Conservation (phyloP, 2,329 filamentous ascomycete genomes). For the Tricladium varicosporioides region DNA sequence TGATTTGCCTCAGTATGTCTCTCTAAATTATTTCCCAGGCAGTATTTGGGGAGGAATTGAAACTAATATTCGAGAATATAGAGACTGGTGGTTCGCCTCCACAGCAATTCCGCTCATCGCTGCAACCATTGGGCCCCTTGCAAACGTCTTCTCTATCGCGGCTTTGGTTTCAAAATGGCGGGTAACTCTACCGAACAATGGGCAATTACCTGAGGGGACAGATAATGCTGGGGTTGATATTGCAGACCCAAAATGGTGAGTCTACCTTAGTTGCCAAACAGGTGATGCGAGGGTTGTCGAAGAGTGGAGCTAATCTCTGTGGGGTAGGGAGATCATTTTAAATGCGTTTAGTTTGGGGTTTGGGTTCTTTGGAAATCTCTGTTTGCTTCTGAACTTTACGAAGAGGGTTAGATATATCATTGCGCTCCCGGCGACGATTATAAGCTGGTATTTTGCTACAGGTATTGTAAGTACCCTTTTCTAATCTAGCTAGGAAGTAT, state of each 20-base stretch:
- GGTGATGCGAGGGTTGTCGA: neutral
- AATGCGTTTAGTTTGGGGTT: conserved; percentile 63
- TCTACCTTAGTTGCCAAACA: neutral
- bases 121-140: conserved; percentile 67
- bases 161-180: conserved; percentile 66
- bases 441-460: conserved; percentile 64
- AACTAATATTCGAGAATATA: conserved; percentile 14
- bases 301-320: too few relatives aligned
- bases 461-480: conserved; percentile 52
- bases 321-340: conserved; percentile 53
- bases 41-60: neutral
- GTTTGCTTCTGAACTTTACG: conserved; percentile 69
- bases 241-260: conserved; percentile 59
- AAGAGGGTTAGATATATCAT: conserved; percentile 63
- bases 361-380: conserved; percentile 65
- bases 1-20: conserved; percentile 34
- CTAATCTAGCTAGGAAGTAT: conserved; percentile 42
- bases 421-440: conserved; percentile 64
- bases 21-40: neutral
- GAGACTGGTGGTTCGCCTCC: conserved; percentile 41
- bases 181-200: conserved; percentile 44
- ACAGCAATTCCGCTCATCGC: conserved; percentile 57
- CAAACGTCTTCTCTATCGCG: conserved; percentile 67
- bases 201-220: conserved; percentile 41
- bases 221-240: conserved; percentile 53